A percentile compares a stretch with the other conserved stretches of the same genome.
Conservation (phyloP, 1,284 basidiomycete genomes). For the Nidula niveotomentosa region DNA sequence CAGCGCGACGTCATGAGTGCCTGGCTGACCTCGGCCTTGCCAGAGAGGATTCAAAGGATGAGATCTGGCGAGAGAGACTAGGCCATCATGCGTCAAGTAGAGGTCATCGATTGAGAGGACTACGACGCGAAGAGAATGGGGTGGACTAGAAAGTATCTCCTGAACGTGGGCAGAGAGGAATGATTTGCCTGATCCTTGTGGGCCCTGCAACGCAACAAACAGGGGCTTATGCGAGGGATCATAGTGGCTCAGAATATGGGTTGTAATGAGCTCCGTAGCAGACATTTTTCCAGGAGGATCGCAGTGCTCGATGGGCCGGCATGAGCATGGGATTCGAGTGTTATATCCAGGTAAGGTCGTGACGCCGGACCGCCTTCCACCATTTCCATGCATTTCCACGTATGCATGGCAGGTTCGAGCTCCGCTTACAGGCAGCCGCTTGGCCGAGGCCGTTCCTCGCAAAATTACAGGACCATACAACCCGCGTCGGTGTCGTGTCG, state of each 20-base stretch:
- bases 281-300: slow-evolving; percentile 11
- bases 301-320: too few relatives aligned
- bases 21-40: slow-evolving; percentile 81
- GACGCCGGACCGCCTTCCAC: too few relatives aligned
- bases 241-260: slow-evolving; percentile 43
- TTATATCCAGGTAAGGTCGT: too few relatives aligned
- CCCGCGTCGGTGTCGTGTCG: too few relatives aligned
- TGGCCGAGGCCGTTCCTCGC: too few relatives aligned
- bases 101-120: slow-evolving; percentile 86
- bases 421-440: too few relatives aligned
- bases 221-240: slow-evolving; percentile 40
- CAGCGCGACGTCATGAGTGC: slow-evolving; percentile 81
- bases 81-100: slow-evolving; percentile 69
- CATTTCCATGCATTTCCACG: too few relatives aligned
- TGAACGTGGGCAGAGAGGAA: slow-evolving; percentile 62
- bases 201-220: slow-evolving; percentile 83
- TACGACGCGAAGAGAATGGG: slow-evolving; percentile 56
- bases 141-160: slow-evolving; percentile 43
- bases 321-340: too few relatives aligned
- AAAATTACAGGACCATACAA: too few relatives aligned
- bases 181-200: slow-evolving; percentile 86
- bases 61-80: slow-evolving; percentile 51
- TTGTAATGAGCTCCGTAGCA: slow-evolving; percentile 37
- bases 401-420: too few relatives aligned
- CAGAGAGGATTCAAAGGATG: slow-evolving; percentile 67